phyloP scores from a whole-genome alignment of 805 yeast genomes.

The Cyberlindnera petersonii region DNA sequence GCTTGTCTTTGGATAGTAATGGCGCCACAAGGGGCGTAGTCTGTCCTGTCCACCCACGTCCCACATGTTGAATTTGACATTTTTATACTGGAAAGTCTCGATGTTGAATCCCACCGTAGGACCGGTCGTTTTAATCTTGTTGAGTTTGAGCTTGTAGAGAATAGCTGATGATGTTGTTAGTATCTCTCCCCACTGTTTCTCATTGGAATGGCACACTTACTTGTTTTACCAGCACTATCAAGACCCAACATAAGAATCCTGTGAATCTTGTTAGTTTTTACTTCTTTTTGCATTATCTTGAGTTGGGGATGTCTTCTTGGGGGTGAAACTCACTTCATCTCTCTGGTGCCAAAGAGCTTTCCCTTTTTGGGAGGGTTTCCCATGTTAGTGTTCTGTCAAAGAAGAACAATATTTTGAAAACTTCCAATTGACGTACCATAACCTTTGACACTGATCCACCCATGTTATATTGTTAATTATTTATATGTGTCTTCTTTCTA shows the following conservation, averaged over 20 bases:
- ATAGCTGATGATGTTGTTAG: constrained; percentile 38
- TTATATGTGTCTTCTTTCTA: neutral
- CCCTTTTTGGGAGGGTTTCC: constrained; percentile 29
- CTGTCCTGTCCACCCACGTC: constrained; percentile 96
- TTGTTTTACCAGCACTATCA: constrained; percentile 91
- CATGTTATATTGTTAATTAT: constrained; percentile 17
- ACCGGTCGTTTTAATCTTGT: constrained; percentile 72
- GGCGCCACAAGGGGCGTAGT: constrained; percentile 91
- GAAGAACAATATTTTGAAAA: too few relatives aligned
- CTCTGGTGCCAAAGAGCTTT: constrained; percentile 50
- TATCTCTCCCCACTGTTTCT: neutral
- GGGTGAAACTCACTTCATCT: constrained; percentile 35
- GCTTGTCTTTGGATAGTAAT: constrained; percentile 89
- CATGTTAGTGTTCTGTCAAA: constrained; percentile 1
- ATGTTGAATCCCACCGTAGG: constrained; percentile 95
- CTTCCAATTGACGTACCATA: constrained; percentile 29
- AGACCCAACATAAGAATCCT: constrained; percentile 82
- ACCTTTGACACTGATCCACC: constrained; percentile 33
- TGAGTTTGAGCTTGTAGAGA: constrained; percentile 75
- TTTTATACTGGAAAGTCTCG: constrained; percentile 78
- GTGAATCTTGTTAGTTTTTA: constrained; percentile 23
- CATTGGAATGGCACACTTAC: constrained; percentile 2
- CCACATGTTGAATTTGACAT: constrained; percentile 85
- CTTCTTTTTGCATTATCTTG: constrained; percentile 13
- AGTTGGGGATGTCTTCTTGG: too few relatives aligned